Evolutionary conservation across 2,329 filamentous ascomycete genomes (phyloP), one percentile per base, ranked within the genome.

Genomic region (Scytalidium sp.): DNA sequence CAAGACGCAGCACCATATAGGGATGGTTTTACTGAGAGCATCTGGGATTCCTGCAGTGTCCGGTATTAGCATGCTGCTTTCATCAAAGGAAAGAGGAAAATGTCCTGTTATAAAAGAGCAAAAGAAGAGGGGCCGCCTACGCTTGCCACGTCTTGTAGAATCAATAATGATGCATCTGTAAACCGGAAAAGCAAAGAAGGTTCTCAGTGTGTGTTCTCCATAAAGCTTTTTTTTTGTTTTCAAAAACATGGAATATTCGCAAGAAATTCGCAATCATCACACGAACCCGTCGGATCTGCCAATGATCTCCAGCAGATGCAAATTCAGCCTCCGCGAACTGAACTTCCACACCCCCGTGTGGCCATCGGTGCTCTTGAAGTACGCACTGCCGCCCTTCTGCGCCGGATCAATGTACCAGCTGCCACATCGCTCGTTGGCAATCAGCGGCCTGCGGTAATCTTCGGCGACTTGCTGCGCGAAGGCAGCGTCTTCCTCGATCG

Each of bases 331-430:
- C 55, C 94, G 75, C 19, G 86, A 80, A 69, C 89, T 96, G 64
- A 97, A 96, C 53, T 85, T 81, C 94, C 94, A 99, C 63, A 95
- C 85, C 8, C 89, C 85, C 46, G 85, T 84, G 67, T 99, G 94
- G 1, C 94, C 94, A 70, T 99, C 94, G 2, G 94, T 99, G 70
- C 90, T 96, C 76, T 99, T 99, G 72, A 97, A 99, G 70, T 97
- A 99, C 25, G 87, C 89, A 56, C 88, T 91, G 25, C 81, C 88
- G 1, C 65, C 70, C 68, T 93, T 94, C 21, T 63, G 62, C 7
- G 67, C 67, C 0, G 85, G 85, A 27, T 75, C 70, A 21, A 97
- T 87, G 67, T 97, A 97, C 94, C 94, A 99, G 69, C 89, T 93
- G 1, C 94, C 94, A 67, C 94, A 97, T 52, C 94, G 81, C 73